Evolutionary conservation across 805 yeast genomes (phyloP).

Genomic region (Ogataea populi-albae): DNA sequence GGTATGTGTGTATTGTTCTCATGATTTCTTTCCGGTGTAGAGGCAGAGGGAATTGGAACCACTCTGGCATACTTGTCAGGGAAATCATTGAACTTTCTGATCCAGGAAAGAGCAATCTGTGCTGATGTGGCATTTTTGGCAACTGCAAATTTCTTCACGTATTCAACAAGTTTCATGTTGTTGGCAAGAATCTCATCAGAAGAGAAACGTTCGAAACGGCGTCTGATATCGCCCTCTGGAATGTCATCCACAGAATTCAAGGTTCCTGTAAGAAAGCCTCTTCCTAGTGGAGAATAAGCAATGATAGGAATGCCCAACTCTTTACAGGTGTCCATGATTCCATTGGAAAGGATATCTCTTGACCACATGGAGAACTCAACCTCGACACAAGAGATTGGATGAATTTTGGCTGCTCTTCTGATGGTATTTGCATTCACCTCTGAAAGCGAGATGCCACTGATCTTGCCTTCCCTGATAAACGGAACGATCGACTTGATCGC

Average conservation of each 20-base stretch:
- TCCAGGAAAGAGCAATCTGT: slow-evolving; percentile 72
- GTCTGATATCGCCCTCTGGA: slow-evolving; percentile 56
- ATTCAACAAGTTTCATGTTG: slow-evolving; percentile 49
- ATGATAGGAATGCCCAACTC: slow-evolving; percentile 62
- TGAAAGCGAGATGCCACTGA: slow-evolving; percentile 70
- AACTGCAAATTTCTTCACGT: slow-evolving; percentile 49
- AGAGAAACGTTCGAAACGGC: slow-evolving; percentile 51
- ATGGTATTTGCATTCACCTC: slow-evolving; percentile 68
- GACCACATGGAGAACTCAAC: slow-evolving; percentile 73
- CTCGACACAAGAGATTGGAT: slow-evolving; percentile 68
- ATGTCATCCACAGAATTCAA: slow-evolving; percentile 46
- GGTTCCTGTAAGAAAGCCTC: slow-evolving; percentile 72
- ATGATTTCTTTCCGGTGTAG: slow-evolving; percentile 54
- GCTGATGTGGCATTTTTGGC: slow-evolving; percentile 49
- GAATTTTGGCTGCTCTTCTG: slow-evolving; percentile 50
- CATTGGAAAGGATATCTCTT: slow-evolving; percentile 60
- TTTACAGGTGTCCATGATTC: slow-evolving; percentile 57
- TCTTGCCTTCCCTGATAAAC: slow-evolving; percentile 57
- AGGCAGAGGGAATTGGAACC: slow-evolving; percentile 80
- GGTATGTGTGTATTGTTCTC: slow-evolving; percentile 52
- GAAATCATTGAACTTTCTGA: slow-evolving; percentile 42
- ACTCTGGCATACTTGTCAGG: slow-evolving; percentile 45
- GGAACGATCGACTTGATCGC: slow-evolving; percentile 55
- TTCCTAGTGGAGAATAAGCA: slow-evolving; percentile 81
- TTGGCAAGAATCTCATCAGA: slow-evolving; percentile 49